Percentiles rank a stretch among this genome's conserved stretches.
phyloP scores from a whole-genome alignment of 371 early-diverging fungal genomes.

The Mucor irregularis region DNA sequence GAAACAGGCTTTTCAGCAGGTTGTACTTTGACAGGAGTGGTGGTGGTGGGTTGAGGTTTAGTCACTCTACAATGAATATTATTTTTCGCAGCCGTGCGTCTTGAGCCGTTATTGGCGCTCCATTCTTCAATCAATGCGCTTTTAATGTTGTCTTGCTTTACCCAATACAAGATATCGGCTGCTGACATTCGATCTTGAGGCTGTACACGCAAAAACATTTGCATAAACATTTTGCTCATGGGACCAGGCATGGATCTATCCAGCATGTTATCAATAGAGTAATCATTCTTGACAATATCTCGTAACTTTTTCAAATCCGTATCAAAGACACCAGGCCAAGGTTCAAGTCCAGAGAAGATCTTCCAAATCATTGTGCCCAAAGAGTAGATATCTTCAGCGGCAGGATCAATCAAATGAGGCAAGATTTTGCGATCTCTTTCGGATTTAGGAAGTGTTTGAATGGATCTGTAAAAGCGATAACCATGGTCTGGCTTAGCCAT shows the following conservation, averaged over 20 bases:
- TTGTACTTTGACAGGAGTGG: background rate
- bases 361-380: conserved; percentile 63
- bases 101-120: background rate
- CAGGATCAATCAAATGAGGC: conserved; percentile 53
- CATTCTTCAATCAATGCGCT: conserved; percentile 35
- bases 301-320: conserved; percentile 59
- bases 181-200: conserved; percentile 51
- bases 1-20: background rate
- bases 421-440: conserved; percentile 45
- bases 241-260: conserved; percentile 49
- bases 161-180: conserved; percentile 44
- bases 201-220: conserved; percentile 41
- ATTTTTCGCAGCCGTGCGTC: background rate
- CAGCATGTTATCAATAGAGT: conserved; percentile 47
- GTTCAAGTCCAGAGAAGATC: conserved; percentile 60
- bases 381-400: conserved; percentile 64
- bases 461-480: conserved; percentile 58
- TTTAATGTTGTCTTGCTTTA: conserved; percentile 27
- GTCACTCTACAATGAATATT: background rate
- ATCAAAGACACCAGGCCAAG: conserved; percentile 66
- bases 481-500: conserved; percentile 63
- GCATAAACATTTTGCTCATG: conserved; percentile 41
- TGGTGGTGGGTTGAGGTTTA: background rate
- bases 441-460: conserved; percentile 56
- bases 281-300: conserved; percentile 49